Evolutionary conservation across 2,329 filamentous ascomycete species (phyloP).

Genomic region (Diplodia seriata): DNA sequence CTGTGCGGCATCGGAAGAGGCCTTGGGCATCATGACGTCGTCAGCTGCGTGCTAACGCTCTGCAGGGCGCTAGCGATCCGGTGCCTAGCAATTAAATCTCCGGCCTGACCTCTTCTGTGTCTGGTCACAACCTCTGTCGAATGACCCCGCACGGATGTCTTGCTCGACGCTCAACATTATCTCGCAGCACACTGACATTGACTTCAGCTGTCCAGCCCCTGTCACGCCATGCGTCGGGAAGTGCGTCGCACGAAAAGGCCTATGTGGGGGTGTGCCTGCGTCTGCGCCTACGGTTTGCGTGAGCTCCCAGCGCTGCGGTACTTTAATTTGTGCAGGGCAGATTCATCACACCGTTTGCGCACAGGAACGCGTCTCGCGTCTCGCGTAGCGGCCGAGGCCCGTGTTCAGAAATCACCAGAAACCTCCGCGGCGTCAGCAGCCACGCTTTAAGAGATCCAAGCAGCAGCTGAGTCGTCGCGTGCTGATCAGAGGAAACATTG

Average conservation of each 20-base stretch:
- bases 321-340: slow-evolving; percentile 6
- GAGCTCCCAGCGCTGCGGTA: background rate
- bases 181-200: background rate
- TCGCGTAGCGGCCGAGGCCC: background rate
- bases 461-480: background rate
- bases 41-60: slow-evolving; percentile 18
- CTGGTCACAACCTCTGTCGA: slow-evolving; percentile 2
- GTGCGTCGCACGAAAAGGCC: background rate
- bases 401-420: background rate
- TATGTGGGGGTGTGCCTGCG: slow-evolving; percentile 8
- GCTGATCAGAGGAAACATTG: background rate
- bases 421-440: background rate
- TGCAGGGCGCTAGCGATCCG: slow-evolving; percentile 11
- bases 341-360: background rate
- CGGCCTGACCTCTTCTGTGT: slow-evolving; percentile 22
- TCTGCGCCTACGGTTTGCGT: background rate
- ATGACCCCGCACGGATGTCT: background rate
- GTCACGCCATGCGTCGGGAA: background rate
- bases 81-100: slow-evolving; percentile 1
- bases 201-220: background rate
- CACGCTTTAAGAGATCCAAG: background rate
- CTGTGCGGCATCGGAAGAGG: slow-evolving; percentile 31
- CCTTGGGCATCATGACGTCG: slow-evolving; percentile 24
- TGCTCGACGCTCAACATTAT: background rate
- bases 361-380: background rate